Evolutionary conservation across 768 basidiomycete species (phyloP), one percentile per base, ranked within the genome.

Genomic region (Chalciporus sphaerocephalus): DNA sequence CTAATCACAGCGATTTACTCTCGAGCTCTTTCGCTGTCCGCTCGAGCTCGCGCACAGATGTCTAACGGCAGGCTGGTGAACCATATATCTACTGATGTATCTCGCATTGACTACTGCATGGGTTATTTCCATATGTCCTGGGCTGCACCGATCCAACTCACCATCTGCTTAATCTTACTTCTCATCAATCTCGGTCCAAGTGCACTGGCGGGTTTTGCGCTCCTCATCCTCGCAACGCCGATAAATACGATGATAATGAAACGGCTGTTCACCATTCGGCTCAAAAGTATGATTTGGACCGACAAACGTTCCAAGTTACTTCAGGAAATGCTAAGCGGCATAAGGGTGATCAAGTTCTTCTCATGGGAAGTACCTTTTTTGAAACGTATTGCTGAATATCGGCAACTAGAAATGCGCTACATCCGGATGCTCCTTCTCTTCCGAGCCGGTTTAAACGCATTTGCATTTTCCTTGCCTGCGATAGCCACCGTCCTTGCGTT

Each of bases 301-400:
- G 94, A 98, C 59, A 88, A 87, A 60, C 80, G 94, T 9, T 87
- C 87, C 12, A 92, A 91, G 58, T 68, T 93, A 4, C 75, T 96
- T 10, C 92, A 94, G 61, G 94, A 98, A 60, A 74, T 98, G 1
- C 68, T 96, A 0, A 82, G 84, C 12, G 88, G 89, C 1, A 93
- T 96, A 80, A 85, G 89, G 52, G 78, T 95, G 50, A 87, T 96
- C 74, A 96, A 96, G 65, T 84, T 85, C 62, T 94, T 94, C 64
- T 83, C 87, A 5, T 93, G 90, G 90, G 90, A 92, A 57, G 56
- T 66, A 2, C 89, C 93, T 0, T 94, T 91, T 64, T 73, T 95
- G 18, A 69, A 79, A 13, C 80, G 85, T 36, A 76, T 96, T 21
- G 74, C 76, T 23, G 77, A 76, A 33, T 87, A 86, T 57, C 74